Base-by-base conservation (phyloP, 148 eudicot genomes). In the Euryodendron excelsum region DNA sequence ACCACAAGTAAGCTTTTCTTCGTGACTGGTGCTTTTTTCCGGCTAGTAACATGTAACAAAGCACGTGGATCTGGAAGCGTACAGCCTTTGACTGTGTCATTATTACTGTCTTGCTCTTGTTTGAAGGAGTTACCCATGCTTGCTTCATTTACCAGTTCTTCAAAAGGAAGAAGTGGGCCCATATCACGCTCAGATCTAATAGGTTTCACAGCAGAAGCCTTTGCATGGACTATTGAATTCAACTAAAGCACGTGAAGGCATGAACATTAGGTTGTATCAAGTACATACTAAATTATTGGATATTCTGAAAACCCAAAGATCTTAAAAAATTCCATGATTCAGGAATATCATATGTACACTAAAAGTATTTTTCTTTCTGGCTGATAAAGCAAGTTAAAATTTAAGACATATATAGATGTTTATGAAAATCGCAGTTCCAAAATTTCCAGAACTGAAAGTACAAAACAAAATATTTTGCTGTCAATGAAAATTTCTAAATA, bases 121-220 rank as follows among this genome's bases (percentile, higher is more conserved):
- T 82, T 83, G 80, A 78, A 73, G 58, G 79, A 62, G 56, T 66
- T 74, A 73, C 36, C 68, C 30, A 36, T 63, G 58, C 41, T 64
- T 28, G 70, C 87, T 81, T 88, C 92, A 75, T 81, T 71, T 55
- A 89, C 82, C 14, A 96, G 92, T 58, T 96, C 97, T 63, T 93
- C 93, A 86, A 93, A 96, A 75, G 93, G 90, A 83, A 96, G 87
- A 80, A 96, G 95, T 73, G 97, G 92, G 48, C 87, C 91, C 69
- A 69, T 41, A 37, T 82, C 85, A 78, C 89, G 86, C 72, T 79
- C 84, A 71, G 82, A 81, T 75, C 90, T 87, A 33, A 73, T 34
- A 25, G 73, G 80, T 77, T 83, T 79, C 75, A 74, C 81, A 34
- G 82, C 83, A 75, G 94, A 86, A 63, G 72, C 75, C 74, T 85